These are phyloP conservation scores for Sphagnum magellanicum DNA, from an alignment of 228 moss, liverwort and hornwort genomes.

Conservation along the genomic window DNA sequence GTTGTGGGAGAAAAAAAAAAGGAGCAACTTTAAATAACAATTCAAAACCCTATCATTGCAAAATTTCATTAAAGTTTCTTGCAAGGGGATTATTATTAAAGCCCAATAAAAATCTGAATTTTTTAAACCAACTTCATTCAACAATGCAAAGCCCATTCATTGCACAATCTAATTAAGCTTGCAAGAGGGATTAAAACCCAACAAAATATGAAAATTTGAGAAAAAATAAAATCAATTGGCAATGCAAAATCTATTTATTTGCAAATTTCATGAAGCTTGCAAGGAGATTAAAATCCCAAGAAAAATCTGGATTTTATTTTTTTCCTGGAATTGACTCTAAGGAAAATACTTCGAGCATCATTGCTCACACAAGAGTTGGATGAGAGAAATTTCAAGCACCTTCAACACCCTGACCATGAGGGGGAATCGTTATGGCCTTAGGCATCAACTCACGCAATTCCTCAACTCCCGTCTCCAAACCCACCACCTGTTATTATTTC, in stretches of 20 bases:
- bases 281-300: neutral
- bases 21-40: neutral
- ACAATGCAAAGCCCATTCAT: too few relatives aligned
- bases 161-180: too few relatives aligned
- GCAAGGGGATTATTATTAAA: neutral
- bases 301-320: neutral
- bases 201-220: too few relatives aligned
- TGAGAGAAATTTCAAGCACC: slow-evolving; percentile 24
- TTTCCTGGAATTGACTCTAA: neutral
- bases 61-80: neutral
- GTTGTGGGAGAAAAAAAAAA: neutral
- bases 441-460: slow-evolving; percentile 70
- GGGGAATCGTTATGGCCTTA: slow-evolving; percentile 66
- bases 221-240: neutral
- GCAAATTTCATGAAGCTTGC: too few relatives aligned
- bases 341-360: neutral
- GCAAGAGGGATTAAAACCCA: too few relatives aligned
- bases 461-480: slow-evolving; percentile 74
- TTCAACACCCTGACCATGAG: slow-evolving; percentile 78
- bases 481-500: slow-evolving; percentile 38
- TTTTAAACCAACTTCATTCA: too few relatives aligned
- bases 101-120: too few relatives aligned
- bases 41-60: neutral
- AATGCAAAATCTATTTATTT: neutral
- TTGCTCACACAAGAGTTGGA: neutral